These are phyloP conservation scores for Aspergillus terreus DNA, from an alignment of 2,329 filamentous ascomycete species.

Conservation along the genomic window DNA sequence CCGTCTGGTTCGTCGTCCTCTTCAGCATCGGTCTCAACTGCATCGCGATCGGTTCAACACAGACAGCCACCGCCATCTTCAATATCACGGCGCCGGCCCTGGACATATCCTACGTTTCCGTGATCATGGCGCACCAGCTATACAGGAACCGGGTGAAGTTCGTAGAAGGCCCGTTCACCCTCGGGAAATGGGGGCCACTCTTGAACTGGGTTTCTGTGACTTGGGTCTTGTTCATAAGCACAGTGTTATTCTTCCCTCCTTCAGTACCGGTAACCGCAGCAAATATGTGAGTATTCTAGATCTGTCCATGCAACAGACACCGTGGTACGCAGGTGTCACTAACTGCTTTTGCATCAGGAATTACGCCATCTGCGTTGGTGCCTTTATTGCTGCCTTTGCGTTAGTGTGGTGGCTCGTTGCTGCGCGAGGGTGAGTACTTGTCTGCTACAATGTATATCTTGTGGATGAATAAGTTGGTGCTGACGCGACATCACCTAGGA, in stretches of 20 bases:
- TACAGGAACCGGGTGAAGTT: constrained; percentile 53
- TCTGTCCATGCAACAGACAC: neutral
- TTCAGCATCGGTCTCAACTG: constrained; percentile 53
- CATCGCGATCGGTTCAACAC: constrained; percentile 42
- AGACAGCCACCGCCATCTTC: constrained; percentile 49
- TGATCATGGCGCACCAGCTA: constrained; percentile 56
- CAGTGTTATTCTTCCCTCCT: constrained; percentile 56
- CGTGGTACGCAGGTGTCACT: too few relatives aligned
- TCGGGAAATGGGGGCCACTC: constrained; percentile 53
- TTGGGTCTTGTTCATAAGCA: constrained; percentile 62
- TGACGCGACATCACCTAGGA: constrained; percentile 34
- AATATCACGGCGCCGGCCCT: constrained; percentile 52
- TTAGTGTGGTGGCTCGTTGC: constrained; percentile 47
- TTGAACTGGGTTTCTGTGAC: constrained; percentile 55
- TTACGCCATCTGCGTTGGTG: constrained; percentile 46
- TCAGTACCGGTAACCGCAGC: constrained; percentile 43
- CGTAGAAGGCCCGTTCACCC: constrained; percentile 55
- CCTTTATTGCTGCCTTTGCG: constrained; percentile 48
- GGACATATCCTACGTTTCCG: constrained; percentile 55
- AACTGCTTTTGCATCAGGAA: constrained; percentile 32
- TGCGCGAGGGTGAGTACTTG: constrained; percentile 35
- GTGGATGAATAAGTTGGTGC: neutral
- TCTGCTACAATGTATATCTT: neutral
- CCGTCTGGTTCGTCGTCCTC: constrained; percentile 61
- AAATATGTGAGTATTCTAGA: constrained; percentile 42